Evolutionary conservation across 805 yeast species (phyloP), one percentile per base, ranked within the genome.

Genomic region (Clavispora vitiphila): DNA sequence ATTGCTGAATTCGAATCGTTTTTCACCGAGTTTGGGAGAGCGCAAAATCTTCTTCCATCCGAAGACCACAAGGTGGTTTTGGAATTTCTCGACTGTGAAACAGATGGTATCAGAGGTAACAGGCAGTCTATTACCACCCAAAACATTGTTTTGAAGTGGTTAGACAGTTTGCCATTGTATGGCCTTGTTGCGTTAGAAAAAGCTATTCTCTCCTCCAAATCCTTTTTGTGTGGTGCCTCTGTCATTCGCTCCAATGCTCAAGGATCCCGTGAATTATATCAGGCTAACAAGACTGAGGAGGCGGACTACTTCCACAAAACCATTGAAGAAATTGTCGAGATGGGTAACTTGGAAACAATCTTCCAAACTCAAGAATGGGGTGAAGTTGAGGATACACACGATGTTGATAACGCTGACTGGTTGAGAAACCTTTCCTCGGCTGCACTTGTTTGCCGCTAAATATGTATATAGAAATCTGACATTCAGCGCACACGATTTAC

Each of bases 371-470:
- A 79, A 18, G 76, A 81, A 56, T 93, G 99, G 99, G 99, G 99
- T 24, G 97, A 91, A 63, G 98, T 91, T 19, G 98, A 93, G 65
- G 99, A 93, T 57, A 88, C 98, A 2, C 99, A 93, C 59, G 99
- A 93, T 61, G 97, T 93, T n/a, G 95, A 87, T 55, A 83, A 84
- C 61, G 95, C 82, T 30, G 97, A 93, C 53, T 74, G 95, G 54
- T 72, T 87, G 55, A 80, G 97, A 62, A 80, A 81, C 55, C 74
- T 93, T 36, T 81, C 91, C 26, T 77, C 88, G 50, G 90, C 96
- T 22, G 84, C 90, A 4, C 55, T 69, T 22, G 57, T 68, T 35
- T 60, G 67, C 42, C 62, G 61, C 39, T 61, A 31, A 29, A 16
- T 15, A 20, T 35, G 41, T 38, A 32, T n/a, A 38, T 38, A 32